A percentile compares a stretch with the other conserved stretches of the same genome.
phyloP scores from a whole-genome alignment of 2,329 filamentous ascomycete genomes.

The Sporothrix brasiliensis region DNA sequence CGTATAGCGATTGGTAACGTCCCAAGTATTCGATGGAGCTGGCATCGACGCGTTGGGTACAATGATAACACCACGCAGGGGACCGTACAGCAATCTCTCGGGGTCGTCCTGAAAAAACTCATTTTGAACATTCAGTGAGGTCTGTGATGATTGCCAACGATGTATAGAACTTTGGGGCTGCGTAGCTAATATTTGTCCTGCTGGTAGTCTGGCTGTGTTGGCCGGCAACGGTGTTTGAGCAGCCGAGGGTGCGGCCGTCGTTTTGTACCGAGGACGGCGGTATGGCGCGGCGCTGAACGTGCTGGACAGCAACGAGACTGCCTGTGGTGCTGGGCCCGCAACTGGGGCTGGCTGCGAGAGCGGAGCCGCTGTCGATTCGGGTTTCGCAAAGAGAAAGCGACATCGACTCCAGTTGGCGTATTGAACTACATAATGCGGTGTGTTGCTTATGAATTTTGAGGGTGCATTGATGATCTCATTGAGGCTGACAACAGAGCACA shows the following conservation, averaged over 20 bases:
- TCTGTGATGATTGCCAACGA: not conserved
- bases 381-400: constrained; percentile 68
- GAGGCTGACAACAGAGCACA: constrained; percentile 66
- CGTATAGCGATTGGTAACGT: no score
- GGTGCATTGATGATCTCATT: constrained; percentile 85
- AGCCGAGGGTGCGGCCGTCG: not conserved
- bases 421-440: constrained; percentile 70
- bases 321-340: not conserved
- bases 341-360: not conserved
- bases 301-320: not conserved
- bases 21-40: not conserved
- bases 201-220: not conserved
- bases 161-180: not conserved
- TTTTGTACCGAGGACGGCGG: not conserved
- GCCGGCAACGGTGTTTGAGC: not conserved
- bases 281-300: not conserved
- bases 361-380: no score
- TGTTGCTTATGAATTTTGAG: constrained; percentile 56
- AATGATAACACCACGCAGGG: accelerated
- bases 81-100: not conserved
- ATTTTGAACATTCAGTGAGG: not conserved
- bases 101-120: not conserved
- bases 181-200: not conserved
- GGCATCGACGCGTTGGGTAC: constrained; percentile 22
- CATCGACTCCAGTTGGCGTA: constrained; percentile 87